Base-by-base conservation (phyloP, 148 eudicot genomes). In the Polygonum aviculare region DNA sequence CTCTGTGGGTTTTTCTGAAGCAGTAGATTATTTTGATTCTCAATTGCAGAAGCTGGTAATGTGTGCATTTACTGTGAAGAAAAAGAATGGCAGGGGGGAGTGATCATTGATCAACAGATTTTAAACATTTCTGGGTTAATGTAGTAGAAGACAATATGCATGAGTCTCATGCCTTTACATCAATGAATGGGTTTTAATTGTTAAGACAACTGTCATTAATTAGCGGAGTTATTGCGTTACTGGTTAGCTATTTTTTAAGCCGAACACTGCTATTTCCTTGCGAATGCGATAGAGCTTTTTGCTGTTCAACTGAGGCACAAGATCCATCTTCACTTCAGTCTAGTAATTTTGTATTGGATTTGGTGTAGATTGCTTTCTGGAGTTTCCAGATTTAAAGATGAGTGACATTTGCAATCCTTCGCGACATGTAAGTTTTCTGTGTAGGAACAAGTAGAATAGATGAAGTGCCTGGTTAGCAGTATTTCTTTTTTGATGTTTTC, bases 351-450 rank as follows among this genome's bases (percentile, higher is more conserved):
- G 44, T 67, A 67, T 67, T 67, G 72, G 38, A 67, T 67, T 67
- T 67, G 72, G 21, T 67, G 72, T 67, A 67, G 72, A 67, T 67
- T 67, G 72, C 72, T 67, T 67, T 67, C 72, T 67, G 72, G 72
- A 67, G 72, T 67, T 36, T 67, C 72, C 72, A 36, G 41, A 67
- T 67, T 67, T 67, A 67, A 67, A 67, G 72, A 67, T 67, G 72
- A 67, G 72, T 67, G 44, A 67, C 72, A 67, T 67, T 36, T 67
- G 72, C 72, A 16, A 45, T 67, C 38, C 72, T 67, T 67, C 72
- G 10, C 44, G 16, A 45, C 41, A 67, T 67, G 72, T 67, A 67
- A 67, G 72, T 67, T 67, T 67, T 67, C 72, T 67, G 72, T 67
- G 72, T 67, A 67, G 72, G 72, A 67, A 65, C 44, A 35, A 36